phyloP scores from a whole-genome alignment of 2,329 filamentous ascomycete species.

The Tolypocladium nubicola region DNA sequence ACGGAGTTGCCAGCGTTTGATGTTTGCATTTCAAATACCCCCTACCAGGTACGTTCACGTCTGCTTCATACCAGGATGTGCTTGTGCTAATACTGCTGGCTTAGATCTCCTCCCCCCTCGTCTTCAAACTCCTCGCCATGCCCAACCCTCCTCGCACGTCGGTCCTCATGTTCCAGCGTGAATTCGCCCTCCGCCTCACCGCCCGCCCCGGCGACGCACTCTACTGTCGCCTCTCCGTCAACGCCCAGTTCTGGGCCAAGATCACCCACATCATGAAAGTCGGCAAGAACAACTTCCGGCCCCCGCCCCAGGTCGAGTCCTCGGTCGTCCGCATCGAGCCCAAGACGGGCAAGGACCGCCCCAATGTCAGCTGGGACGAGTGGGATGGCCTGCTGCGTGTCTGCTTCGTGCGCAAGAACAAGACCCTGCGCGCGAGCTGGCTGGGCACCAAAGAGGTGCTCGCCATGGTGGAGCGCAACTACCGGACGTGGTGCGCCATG shows the following conservation, averaged over 20 bases:
- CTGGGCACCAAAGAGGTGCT: constrained; percentile 72
- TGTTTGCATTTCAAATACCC: constrained; percentile 64
- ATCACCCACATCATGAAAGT: constrained; percentile 78
- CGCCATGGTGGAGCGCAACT: constrained; percentile 75
- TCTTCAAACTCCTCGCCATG: constrained; percentile 79
- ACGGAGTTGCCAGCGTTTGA: constrained; percentile 67
- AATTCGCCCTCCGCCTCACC: constrained; percentile 84
- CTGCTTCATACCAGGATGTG: too few relatives aligned
- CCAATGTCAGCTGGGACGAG: constrained; percentile 86
- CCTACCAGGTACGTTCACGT: constrained; percentile 42
- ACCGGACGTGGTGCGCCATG: constrained; percentile 80
- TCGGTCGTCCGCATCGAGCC: constrained; percentile 85
- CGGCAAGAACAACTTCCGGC: constrained; percentile 91
- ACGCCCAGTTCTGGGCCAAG: constrained; percentile 77
- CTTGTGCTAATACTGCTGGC: neutral
- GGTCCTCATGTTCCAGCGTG: constrained; percentile 93
- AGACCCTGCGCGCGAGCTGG: constrained; percentile 74
- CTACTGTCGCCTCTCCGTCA: constrained; percentile 84
- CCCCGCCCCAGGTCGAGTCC: constrained; percentile 84
- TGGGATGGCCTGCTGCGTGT: constrained; percentile 88
- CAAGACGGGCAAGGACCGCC: constrained; percentile 64
- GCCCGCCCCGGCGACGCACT: constrained; percentile 80
- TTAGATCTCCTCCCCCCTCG: constrained; percentile 80
- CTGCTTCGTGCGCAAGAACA: constrained; percentile 66
- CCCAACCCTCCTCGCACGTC: constrained; percentile 72